Percentiles rank a stretch among this genome's conserved stretches.
phyloP scores from a whole-genome alignment of 257 asterid genomes.

The Penstemon eatonii region DNA sequence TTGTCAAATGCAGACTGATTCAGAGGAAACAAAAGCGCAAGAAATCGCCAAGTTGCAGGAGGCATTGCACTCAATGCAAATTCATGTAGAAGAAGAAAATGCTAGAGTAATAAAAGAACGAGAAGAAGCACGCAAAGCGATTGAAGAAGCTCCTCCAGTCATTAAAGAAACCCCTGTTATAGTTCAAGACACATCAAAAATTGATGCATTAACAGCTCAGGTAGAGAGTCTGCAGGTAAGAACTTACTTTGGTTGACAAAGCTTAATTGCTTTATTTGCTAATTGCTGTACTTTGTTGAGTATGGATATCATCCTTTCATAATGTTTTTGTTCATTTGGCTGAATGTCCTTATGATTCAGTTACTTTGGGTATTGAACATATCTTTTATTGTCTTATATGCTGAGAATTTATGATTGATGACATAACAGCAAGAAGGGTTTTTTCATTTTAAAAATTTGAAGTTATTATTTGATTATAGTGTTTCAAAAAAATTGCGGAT shows the following conservation, averaged over 20 bases:
- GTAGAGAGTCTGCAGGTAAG: constrained; percentile 78
- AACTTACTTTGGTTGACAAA: constrained; percentile 8
- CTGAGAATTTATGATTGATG: constrained; percentile 2
- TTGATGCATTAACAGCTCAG: constrained; percentile 80
- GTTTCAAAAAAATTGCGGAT: not conserved
- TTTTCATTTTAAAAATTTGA: not conserved
- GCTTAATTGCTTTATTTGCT: constrained; percentile 20
- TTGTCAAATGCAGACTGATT: constrained; percentile 68
- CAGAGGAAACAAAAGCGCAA: constrained; percentile 94
- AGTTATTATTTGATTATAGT: not conserved
- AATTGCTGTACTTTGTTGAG: constrained; percentile 16
- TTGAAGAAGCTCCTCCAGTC: constrained; percentile 97
- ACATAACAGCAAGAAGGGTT: constrained; percentile 3
- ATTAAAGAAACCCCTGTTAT: constrained; percentile 94
- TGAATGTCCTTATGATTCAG: constrained; percentile 17
- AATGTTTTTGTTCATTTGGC: constrained; percentile 6
- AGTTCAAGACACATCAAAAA: constrained; percentile 83
- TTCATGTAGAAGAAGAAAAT: constrained; percentile 90
- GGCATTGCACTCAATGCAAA: constrained; percentile 69
- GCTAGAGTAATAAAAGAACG: constrained; percentile 73
- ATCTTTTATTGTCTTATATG: constrained; percentile 9
- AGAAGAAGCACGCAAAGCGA: constrained; percentile 90
- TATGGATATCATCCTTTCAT: constrained; percentile 17
- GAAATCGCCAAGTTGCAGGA: constrained; percentile 86
- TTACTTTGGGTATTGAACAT: constrained; percentile 15